Percentiles rank a stretch among this genome's conserved stretches.
These are phyloP conservation scores for Primulina tabacum DNA, from an alignment of 257 asterid species.

Conservation along the genomic window DNA sequence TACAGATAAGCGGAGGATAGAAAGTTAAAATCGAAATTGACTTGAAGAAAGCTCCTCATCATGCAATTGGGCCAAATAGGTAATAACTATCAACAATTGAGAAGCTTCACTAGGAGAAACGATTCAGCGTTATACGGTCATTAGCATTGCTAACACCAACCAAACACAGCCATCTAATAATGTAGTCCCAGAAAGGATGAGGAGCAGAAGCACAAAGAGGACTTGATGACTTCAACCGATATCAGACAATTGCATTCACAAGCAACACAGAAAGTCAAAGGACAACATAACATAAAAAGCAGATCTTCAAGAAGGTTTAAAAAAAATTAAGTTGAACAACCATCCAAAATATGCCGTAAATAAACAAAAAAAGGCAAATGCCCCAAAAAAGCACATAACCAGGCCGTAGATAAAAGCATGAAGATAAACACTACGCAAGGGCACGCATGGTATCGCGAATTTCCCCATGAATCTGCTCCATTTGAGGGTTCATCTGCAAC, in stretches of 20 bases:
- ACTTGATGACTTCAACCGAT: constrained; percentile 4
- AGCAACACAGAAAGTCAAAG: background rate
- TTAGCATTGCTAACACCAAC: constrained; percentile 1
- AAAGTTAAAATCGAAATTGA: constrained; percentile 10
- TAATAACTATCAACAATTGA: background rate
- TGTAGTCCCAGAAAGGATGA: background rate
- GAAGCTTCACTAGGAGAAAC: background rate
- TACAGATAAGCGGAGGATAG: constrained; percentile 10
- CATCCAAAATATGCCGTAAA: background rate
- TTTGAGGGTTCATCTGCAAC: constrained; percentile 80
- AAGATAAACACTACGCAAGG: constrained; percentile 55
- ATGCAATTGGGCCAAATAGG: background rate
- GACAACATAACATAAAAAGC: background rate
- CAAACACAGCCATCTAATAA: constrained; percentile 4
- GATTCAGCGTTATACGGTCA: background rate
- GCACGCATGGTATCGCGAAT: constrained; percentile 81
- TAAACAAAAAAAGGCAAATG: background rate
- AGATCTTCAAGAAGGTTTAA: background rate
- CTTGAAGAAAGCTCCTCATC: constrained; percentile 8
- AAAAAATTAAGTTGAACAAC: background rate
- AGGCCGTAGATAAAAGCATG: background rate
- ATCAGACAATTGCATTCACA: background rate
- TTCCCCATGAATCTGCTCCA: constrained; percentile 97
- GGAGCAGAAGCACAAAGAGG: constrained; percentile 3
- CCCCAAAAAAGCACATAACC: background rate